Percentiles rank a stretch among this genome's conserved stretches.
phyloP scores from a whole-genome alignment of 495 filamentous ascomycete genomes.

The Viridothelium virens region DNA sequence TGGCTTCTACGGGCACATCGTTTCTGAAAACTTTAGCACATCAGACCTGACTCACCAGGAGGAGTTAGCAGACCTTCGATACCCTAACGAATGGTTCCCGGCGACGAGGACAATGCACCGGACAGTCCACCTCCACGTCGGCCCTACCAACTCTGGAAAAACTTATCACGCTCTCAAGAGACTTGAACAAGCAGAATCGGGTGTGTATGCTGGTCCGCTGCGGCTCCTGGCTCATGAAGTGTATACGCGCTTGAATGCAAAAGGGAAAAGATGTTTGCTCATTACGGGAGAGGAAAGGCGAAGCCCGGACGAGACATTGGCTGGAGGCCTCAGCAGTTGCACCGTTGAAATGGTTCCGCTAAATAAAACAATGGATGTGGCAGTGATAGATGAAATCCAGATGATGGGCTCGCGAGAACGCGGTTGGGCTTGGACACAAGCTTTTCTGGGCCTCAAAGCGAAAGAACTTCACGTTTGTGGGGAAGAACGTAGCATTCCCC shows the following conservation, averaged over 20 bases:
- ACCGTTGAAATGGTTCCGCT: constrained; percentile 95
- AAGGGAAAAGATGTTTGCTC: constrained; percentile 65
- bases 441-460: constrained; percentile 75
- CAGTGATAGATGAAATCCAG: constrained; percentile 96
- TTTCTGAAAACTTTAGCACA: constrained; percentile 40
- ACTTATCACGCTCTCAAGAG: constrained; percentile 89
- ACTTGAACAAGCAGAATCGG: constrained; percentile 65
- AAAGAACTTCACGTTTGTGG: constrained; percentile 91
- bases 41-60: constrained; percentile 51
- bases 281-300: constrained; percentile 87
- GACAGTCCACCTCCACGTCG: constrained; percentile 86
- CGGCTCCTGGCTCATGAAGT: constrained; percentile 90
- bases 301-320: constrained; percentile 40
- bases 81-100: constrained; percentile 87
- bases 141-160: constrained; percentile 97
- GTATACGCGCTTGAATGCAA: constrained; percentile 68
- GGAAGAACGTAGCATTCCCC: constrained; percentile 69
- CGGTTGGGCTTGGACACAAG: constrained; percentile 97
- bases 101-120: constrained; percentile 67
- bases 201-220: constrained; percentile 87
- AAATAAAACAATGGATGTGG: constrained; percentile 65
- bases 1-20: constrained; percentile 47
- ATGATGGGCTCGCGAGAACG: constrained; percentile 78
- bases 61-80: constrained; percentile 67
- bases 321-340: constrained; percentile 61